Evolutionary conservation across 768 basidiomycete genomes (phyloP), one percentile per base, ranked within the genome.

Genomic region (Crassisporium funariophilum): DNA sequence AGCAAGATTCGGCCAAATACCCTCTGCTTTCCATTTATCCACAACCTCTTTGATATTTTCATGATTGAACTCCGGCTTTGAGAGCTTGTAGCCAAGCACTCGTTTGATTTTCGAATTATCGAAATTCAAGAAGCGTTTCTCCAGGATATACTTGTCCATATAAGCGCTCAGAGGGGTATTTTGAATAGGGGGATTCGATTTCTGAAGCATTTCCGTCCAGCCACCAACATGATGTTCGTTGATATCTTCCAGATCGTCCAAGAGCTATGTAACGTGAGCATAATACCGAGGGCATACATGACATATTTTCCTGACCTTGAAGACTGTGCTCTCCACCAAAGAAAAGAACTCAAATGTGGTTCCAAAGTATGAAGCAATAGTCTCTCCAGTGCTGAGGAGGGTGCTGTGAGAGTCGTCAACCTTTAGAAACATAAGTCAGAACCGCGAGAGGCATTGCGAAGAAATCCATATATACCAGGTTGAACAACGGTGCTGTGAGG

Each of bases 341-440:
- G 81, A 84, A 70, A 90, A 84, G 60, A 90, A 93, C 56, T 91
- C 88, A 29, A 88, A 88, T 0, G 82, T 81, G 11, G 90, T 90
- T 35, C 82, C 85, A 56, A 92, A 92, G 60, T 81, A 78, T 12
- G 83, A 78, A 1, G 87, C 82, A 27, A 86, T 75, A 15, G 75
- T 78, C 42, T 82, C 75, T 6, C 84, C 87, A 5, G 84, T 77
- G 48, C 82, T 84, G 23, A 82, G 64, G 31, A 86, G 69, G 4
- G 88, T 88, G 53, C 77, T 83, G 35, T 88, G 74, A 5, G 86
- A 82, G 52, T 91, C 85, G 58, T 92, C 91, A 53, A 83, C 81
- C 87, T 88, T 49, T 10, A 25, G 35, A 36, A 52, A 46, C 5
- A 22, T 33, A 29, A 5, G 36, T 55, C 16, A 55, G 27, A 11